Conservation (phyloP, 2,329 filamentous ascomycete species). For the Leptographium flavum region DNA sequence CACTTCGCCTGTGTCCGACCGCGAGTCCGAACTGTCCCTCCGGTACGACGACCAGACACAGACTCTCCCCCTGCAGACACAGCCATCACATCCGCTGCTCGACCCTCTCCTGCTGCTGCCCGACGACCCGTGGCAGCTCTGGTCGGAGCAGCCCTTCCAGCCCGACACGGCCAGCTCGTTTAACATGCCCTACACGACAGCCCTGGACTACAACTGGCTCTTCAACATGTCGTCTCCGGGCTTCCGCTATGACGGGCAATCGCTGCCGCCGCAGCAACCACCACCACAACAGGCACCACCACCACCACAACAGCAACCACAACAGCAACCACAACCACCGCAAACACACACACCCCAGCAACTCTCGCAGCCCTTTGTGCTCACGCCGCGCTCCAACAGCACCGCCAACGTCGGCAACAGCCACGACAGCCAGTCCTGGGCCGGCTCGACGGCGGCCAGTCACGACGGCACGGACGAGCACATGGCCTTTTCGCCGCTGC, state of each 20-base stretch:
- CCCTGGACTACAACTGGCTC: conserved; percentile 10
- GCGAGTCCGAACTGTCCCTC: background rate
- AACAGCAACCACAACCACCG: background rate
- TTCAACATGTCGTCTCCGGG: conserved; percentile 4
- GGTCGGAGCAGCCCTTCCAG: conserved; percentile 8
- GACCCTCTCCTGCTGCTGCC: background rate
- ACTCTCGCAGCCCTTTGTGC: background rate
- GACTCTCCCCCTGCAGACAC: background rate
- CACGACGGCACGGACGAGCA: background rate
- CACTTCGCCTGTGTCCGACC: conserved; percentile 5
- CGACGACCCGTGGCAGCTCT: background rate
- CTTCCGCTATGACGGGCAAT: background rate
- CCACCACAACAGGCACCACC: background rate
- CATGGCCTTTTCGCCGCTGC: background rate
- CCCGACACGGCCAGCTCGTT: conserved; percentile 11
- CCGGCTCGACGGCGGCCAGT: background rate
- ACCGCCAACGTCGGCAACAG: background rate
- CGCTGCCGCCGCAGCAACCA: background rate
- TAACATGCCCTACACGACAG: conserved; percentile 11
- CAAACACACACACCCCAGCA: background rate
- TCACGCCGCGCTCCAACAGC: background rate
- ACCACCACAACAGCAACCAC: background rate
- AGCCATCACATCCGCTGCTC: background rate
- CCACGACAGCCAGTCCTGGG: background rate
- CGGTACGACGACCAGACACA: background rate